Evolutionary conservation across 306 rosid species (phyloP), one percentile per base, ranked within the genome.

Genomic region (Cicer pinnatifidum): DNA sequence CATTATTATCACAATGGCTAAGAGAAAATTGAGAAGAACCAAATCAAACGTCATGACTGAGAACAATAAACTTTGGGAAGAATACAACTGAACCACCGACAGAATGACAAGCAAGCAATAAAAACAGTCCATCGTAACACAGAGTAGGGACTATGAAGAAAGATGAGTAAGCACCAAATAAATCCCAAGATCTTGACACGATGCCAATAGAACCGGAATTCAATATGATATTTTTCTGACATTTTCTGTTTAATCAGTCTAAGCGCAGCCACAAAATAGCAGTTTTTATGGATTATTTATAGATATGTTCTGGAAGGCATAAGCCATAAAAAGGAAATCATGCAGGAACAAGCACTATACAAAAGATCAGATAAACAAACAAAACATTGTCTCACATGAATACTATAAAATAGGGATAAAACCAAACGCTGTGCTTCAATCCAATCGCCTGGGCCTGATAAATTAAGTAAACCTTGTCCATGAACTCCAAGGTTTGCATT

Each of bases 401-500:
- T 87, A 80, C 96, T 88, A 66, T 90, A 95, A 84, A 95, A 95
- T 53, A 95, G 85, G 47, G 99, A 90, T 46, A 95, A 79, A 80
- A 95, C 99, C 89, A 95, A 84, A 48, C 97, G 96, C 51, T 95
- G 99, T 41, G 97, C 97, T 85, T 95, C 93, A 81, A 95, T 95
- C 90, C 88, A 82, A 83, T 95, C 96, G 76, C 97, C 99, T 23
- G 88, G 91, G 28, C 99, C 99, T 35, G 99, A 88, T 60, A 95
- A 83, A 86, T 95, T 92, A 82, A 95, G 91, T 51, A 91, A 83
- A 82, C 97, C 99, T 90, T 95, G 99, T 45, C 99, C 99, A 80
- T 78, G 97, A 78, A 95, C 97, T 86, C 97, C 99, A 78, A 95
- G 89, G 85, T 95, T 95, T 78, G 99, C 99, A 90, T 95, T 92